Percentiles rank a stretch among this genome's conserved stretches.
Conservation (phyloP, 1,284 basidiomycete species). For the Ceratobasidium sp. region DNA sequence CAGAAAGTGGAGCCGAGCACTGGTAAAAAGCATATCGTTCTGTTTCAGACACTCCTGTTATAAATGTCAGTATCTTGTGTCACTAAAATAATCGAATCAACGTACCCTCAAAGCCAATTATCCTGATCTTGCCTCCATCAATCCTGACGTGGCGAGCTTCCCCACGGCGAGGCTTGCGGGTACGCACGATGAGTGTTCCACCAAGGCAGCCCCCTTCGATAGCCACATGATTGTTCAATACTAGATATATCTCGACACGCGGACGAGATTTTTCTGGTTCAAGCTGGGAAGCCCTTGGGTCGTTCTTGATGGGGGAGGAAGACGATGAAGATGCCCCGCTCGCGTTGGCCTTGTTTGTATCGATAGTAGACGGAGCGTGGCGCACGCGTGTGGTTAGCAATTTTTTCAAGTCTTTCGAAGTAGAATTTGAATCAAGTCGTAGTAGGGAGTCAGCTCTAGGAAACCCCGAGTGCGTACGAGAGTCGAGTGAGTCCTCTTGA, state of each 20-base stretch:
- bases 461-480: background rate
- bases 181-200: slow-evolving; percentile 79
- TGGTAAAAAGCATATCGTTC: slow-evolving; percentile 91
- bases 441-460: slow-evolving; percentile 37
- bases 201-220: slow-evolving; percentile 86
- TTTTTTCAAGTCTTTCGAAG: slow-evolving; percentile 43
- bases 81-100: slow-evolving; percentile 23
- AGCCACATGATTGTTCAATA: slow-evolving; percentile 80
- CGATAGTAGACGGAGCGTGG: slow-evolving; percentile 52
- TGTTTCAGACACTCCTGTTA: slow-evolving; percentile 67
- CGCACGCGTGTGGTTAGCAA: slow-evolving; percentile 41
- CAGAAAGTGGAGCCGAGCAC: slow-evolving; percentile 73
- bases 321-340: background rate
- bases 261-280: slow-evolving; percentile 78
- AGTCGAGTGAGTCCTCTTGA: background rate
- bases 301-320: slow-evolving; percentile 12
- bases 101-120: slow-evolving; percentile 88
- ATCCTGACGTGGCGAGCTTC: slow-evolving; percentile 73
- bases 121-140: slow-evolving; percentile 83
- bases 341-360: slow-evolving; percentile 57
- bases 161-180: slow-evolving; percentile 73
- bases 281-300: slow-evolving; percentile 54
- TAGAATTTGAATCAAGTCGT: slow-evolving; percentile 22
- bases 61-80: background rate
- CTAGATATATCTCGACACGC: slow-evolving; percentile 87